phyloP scores from a whole-genome alignment of 495 filamentous ascomycete genomes.

The Lepraria neglecta region DNA sequence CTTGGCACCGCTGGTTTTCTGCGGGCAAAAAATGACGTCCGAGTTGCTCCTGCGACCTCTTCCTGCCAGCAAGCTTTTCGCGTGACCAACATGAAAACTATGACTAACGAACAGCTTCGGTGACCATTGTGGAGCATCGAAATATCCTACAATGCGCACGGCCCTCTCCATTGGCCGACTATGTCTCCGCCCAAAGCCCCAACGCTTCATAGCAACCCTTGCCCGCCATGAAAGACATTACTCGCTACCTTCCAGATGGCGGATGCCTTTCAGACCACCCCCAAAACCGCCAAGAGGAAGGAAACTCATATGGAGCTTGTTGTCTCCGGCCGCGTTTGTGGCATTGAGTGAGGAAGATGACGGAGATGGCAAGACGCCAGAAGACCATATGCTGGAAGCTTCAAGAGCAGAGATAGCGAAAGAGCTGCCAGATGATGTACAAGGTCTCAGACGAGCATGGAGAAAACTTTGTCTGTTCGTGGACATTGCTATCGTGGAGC shows the following conservation, averaged over 20 bases:
- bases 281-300: constrained; percentile 31
- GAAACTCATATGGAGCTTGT: constrained; percentile 32
- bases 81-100: not conserved
- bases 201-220: constrained; percentile 22
- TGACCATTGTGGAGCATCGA: not conserved
- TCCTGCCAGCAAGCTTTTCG: not conserved
- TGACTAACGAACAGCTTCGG: not conserved
- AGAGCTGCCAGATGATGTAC: constrained; percentile 52
- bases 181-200: constrained; percentile 39
- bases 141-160: constrained; percentile 45
- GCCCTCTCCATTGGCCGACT: constrained; percentile 48
- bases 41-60: not conserved
- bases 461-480: constrained; percentile 55
- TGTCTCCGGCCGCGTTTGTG: constrained; percentile 66
- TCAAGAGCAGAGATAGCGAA: constrained; percentile 71
- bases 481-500: constrained; percentile 73
- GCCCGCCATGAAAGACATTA: constrained; percentile 30
- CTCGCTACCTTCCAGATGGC: constrained; percentile 22
- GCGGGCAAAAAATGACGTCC: constrained; percentile 18
- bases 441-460: constrained; percentile 47
- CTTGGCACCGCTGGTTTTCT: constrained; percentile 8
- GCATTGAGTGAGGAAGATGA: constrained; percentile 61
- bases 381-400: constrained; percentile 77
- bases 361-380: constrained; percentile 59
- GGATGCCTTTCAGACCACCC: constrained; percentile 12